Conservation (phyloP, 1,284 basidiomycete genomes). For the Butyriboletus appendiculatus region DNA sequence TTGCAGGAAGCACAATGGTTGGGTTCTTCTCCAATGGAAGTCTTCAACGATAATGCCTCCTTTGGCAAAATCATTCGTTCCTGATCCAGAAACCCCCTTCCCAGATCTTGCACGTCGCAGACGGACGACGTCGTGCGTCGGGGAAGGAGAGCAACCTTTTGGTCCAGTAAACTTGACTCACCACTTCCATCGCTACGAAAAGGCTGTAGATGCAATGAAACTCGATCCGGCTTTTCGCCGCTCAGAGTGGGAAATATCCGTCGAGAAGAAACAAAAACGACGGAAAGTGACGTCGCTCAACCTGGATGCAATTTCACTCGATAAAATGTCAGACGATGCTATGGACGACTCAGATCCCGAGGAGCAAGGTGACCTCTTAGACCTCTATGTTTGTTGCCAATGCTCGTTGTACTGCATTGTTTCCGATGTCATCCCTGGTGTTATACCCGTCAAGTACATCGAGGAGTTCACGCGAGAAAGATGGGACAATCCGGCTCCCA, state of each 20-base stretch:
- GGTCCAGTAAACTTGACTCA: constrained; percentile 64
- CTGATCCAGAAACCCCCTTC: constrained; percentile 44
- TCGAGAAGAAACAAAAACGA: constrained; percentile 49
- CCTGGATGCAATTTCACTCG: constrained; percentile 27
- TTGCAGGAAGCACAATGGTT: constrained; percentile 76
- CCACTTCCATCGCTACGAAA: constrained; percentile 74
- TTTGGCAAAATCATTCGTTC: constrained; percentile 53
- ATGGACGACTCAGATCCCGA: constrained; percentile 34
- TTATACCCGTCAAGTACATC: constrained; percentile 57
- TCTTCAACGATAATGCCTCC: constrained; percentile 60
- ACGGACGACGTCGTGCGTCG: constrained; percentile 51
- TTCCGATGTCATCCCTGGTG: constrained; percentile 68
- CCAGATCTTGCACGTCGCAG: constrained; percentile 57
- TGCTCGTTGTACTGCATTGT: constrained; percentile 72
- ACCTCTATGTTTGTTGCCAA: constrained; percentile 81
- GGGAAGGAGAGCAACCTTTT: constrained; percentile 46
- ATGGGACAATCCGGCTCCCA: constrained; percentile 40
- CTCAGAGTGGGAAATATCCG: constrained; percentile 56
- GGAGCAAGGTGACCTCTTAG: constrained; percentile 61
- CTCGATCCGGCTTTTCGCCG: constrained; percentile 63
- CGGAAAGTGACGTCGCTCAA: constrained; percentile 43
- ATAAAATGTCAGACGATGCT: constrained; percentile 38
- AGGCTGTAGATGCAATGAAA: constrained; percentile 62
- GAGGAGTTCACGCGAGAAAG: constrained; percentile 46
- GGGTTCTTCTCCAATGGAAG: constrained; percentile 72